Evolutionary conservation across 2,329 filamentous ascomycete species (phyloP), one percentile per base, ranked within the genome.

Genomic region (Mariannaea sp.): DNA sequence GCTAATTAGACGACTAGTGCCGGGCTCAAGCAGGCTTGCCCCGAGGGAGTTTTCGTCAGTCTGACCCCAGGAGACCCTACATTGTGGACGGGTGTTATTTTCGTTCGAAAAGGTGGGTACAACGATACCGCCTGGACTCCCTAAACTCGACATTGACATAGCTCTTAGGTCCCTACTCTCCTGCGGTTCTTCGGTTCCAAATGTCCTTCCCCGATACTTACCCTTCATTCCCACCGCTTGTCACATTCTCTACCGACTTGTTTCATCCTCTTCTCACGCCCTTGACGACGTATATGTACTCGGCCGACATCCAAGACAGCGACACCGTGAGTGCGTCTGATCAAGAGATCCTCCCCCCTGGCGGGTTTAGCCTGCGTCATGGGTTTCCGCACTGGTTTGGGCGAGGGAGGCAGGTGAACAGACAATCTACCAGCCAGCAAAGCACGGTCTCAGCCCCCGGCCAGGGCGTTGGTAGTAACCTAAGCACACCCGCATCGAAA

Each of bases 211-310:
- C 92, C 29, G 80, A 88, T 56, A 80, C 82, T 32, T 97, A 95
- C 70, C 93, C 93, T 10, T 75, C 80, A 45, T 75, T 90, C 16
- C 90, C 93, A 44, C 94, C 94, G 8, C 79, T 92, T 14, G 84
- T 99, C 60, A 93, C 88, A 49, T 96, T 99, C 72, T 83, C 85
- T 39, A 95, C 90, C 62, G 93, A 97, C 70, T 88, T 97, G 62
- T 99, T 97, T 71, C 93, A 99, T 70, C 93, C 93, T 14, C 80
- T 99, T 35, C 87, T 97, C 61, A 92, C 92, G 7, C 92, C 94
- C 30, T 80, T 95, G 57, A 96, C 92, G n/a, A 96, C 91, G 3
- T 95, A 96, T 73, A 94, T 90, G 68, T 95, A 96, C 76, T 89
- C 90, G 35, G 92, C 90, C 57, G 87, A 88, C 52, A 84, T 88